These are phyloP conservation scores for Penstemon barbatus DNA, from an alignment of 257 asterid species.

Conservation along the genomic window DNA sequence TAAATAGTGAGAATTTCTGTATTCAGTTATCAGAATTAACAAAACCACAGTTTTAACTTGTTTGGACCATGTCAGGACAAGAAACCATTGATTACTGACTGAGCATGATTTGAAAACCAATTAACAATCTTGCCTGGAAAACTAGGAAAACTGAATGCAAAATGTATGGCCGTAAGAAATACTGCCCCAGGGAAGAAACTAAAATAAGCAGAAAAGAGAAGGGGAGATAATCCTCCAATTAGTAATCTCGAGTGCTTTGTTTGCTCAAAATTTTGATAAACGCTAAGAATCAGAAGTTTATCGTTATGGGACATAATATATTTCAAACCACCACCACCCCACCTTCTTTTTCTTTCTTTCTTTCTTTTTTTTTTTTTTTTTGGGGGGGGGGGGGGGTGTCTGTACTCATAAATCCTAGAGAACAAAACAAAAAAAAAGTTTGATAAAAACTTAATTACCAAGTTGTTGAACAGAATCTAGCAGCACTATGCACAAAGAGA, in stretches of 20 bases:
- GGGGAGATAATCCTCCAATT: too few relatives aligned
- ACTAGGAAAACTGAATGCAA: conserved; percentile 5
- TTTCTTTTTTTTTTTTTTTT: too few relatives aligned
- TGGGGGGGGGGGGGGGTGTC: too few relatives aligned
- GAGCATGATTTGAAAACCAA: background rate
- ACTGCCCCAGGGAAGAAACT: background rate
- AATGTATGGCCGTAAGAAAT: conserved; percentile 3
- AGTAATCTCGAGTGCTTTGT: background rate
- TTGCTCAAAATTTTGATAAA: conserved; percentile 4
- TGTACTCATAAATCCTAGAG: too few relatives aligned
- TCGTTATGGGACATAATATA: background rate
- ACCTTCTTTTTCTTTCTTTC: too few relatives aligned
- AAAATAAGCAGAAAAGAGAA: background rate
- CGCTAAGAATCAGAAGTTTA: conserved; percentile 13
- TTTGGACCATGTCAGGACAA: conserved; percentile 1
- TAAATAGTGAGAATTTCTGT: too few relatives aligned
- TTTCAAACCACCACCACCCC: too few relatives aligned
- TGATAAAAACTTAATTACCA: background rate
- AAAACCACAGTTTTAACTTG: conserved; percentile 1
- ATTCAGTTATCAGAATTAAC: background rate
- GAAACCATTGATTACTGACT: background rate
- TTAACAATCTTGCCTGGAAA: background rate
- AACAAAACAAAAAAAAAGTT: background rate
- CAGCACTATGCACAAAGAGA: conserved; percentile 16
- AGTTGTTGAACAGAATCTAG: conserved; percentile 13